These are phyloP conservation scores for Calonectria fujianensis DNA, from an alignment of 2,329 filamentous ascomycete species.

Conservation along the genomic window DNA sequence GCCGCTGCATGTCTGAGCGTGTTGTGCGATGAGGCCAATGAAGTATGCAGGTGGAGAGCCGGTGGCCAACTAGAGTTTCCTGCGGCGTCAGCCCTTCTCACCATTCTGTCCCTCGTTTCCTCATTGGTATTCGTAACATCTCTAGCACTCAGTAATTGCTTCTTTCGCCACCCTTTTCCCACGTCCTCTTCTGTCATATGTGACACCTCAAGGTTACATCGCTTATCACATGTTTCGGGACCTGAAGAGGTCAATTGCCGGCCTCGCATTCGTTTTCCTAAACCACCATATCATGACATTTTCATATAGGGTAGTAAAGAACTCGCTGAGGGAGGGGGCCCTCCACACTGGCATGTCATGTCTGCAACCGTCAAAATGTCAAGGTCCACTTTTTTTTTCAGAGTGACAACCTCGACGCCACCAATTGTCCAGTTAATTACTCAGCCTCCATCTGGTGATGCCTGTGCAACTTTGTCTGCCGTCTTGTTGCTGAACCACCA, in stretches of 20 bases:
- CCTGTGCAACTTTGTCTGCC: constrained; percentile 18
- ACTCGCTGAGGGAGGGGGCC: background rate
- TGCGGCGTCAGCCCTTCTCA: background rate
- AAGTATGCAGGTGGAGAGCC: constrained; percentile 18
- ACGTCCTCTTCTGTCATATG: constrained; percentile 1
- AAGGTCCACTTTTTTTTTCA: constrained; percentile 48
- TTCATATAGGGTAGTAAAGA: constrained; percentile 34
- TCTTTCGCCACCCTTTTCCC: background rate
- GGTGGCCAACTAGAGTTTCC: constrained; percentile 20
- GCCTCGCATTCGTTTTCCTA: background rate
- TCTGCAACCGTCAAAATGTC: constrained; percentile 16
- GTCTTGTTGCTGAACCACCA: constrained; percentile 40
- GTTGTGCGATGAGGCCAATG: background rate
- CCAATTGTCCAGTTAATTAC: constrained; percentile 38
- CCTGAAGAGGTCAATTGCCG: background rate
- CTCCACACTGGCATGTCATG: constrained; percentile 26
- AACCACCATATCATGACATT: background rate
- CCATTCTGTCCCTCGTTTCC: background rate
- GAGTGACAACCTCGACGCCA: constrained; percentile 46
- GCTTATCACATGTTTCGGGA: background rate
- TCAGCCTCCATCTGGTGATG: constrained; percentile 14
- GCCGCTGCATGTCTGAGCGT: constrained; percentile 3
- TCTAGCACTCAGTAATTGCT: constrained; percentile 7
- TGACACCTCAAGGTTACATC: constrained; percentile 4
- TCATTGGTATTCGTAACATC: background rate